A percentile compares a stretch with the other conserved stretches of the same genome.
phyloP scores from a whole-genome alignment of 768 basidiomycete genomes.

The Suillus placidus region DNA sequence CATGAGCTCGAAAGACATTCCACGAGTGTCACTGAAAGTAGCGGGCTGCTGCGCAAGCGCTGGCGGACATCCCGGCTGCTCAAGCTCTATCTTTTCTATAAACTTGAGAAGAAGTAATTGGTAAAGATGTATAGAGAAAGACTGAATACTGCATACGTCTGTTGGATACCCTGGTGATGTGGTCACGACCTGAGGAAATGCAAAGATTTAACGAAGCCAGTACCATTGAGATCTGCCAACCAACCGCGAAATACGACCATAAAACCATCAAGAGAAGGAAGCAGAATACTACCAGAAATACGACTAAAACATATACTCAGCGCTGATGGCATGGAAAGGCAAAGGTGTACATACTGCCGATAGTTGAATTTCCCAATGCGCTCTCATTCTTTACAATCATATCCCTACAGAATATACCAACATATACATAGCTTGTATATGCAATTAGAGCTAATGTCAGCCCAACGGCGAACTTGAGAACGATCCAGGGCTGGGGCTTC shows the following conservation, averaged over 20 bases:
- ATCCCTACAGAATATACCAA: constrained; percentile 68
- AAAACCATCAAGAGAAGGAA: constrained; percentile 69
- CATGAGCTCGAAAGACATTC: constrained; percentile 31
- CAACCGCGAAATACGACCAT: constrained; percentile 79
- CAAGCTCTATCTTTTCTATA: constrained; percentile 19
- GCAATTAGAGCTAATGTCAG: constrained; percentile 61
- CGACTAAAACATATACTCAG: constrained; percentile 47
- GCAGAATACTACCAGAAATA: constrained; percentile 62
- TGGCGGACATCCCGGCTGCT: constrained; percentile 20
- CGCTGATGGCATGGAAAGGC: neutral
- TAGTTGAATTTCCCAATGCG: constrained; percentile 49
- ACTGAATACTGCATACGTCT: constrained; percentile 49
- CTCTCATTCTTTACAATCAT: constrained; percentile 56
- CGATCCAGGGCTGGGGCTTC: constrained; percentile 72
- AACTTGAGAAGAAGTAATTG: constrained; percentile 20
- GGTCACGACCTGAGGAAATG: constrained; percentile 52
- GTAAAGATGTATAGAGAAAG: constrained; percentile 12
- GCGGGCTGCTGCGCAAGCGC: constrained; percentile 18
- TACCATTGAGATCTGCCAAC: constrained; percentile 20
- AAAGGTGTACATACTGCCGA: constrained; percentile 64
- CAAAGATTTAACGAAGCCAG: neutral
- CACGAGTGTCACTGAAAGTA: constrained; percentile 28
- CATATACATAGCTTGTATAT: constrained; percentile 79
- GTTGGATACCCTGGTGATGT: constrained; percentile 71
- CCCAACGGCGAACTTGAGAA: constrained; percentile 67